A percentile compares a stretch with the other conserved stretches of the same genome.
Evolutionary conservation across 306 rosid species (phyloP).

Genomic region (Lathyrus sativus): DNA sequence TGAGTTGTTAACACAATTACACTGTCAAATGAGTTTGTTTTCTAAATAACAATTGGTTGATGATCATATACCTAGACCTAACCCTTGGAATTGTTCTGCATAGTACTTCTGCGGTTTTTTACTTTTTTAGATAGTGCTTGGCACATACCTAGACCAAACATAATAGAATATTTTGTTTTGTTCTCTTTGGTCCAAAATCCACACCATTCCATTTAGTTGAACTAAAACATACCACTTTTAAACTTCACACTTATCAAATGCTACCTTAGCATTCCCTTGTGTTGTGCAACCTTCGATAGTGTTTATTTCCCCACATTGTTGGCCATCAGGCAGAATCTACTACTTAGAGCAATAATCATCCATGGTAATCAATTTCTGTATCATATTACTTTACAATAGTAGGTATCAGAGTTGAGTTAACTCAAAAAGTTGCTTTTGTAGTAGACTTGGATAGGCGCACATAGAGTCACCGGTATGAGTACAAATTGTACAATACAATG

Average conservation of each 20-base stretch:
- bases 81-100: slow-evolving; percentile 3
- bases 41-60: not conserved
- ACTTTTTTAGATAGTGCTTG: not conserved
- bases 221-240: not conserved
- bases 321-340: slow-evolving; percentile 1
- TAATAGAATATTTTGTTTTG: slow-evolving; percentile 2
- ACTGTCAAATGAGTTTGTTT: slow-evolving; percentile 22
- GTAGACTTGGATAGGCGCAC: not conserved
- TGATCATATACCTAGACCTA: slow-evolving; percentile 15
- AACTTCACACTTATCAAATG: slow-evolving; percentile 6
- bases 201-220: not conserved
- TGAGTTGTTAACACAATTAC: slow-evolving; percentile 11
- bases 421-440: not conserved
- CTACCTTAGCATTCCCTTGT: not conserved
- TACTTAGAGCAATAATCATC: slow-evolving; percentile 10
- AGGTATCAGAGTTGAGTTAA: not conserved
- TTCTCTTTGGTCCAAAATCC: not conserved
- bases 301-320: slow-evolving; percentile 12
- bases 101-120: not conserved
- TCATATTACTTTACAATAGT: not conserved
- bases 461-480: not conserved
- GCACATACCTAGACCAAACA: not conserved
- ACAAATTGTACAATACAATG: not conserved
- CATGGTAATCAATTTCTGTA: not conserved
- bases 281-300: slow-evolving; percentile 12